phyloP scores from a whole-genome alignment of 1,284 basidiomycete species.

The Ceratobasidium theobromae region DNA sequence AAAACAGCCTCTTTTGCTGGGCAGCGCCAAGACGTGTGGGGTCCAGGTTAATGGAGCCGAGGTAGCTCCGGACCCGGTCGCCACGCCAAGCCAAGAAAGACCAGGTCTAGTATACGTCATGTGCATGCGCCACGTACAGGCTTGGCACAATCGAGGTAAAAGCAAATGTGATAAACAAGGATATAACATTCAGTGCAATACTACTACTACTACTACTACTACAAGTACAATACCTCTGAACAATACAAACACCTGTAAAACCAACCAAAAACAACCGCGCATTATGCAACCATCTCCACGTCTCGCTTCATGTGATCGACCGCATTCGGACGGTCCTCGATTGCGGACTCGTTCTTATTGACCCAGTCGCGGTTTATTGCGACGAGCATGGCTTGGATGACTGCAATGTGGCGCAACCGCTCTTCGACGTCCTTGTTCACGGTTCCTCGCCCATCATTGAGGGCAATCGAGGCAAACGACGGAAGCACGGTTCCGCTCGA shows the following conservation, averaged over 20 bases:
- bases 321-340: not conserved
- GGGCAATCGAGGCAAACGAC: conserved; percentile 25
- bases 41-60: too few species aligned
- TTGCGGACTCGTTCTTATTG: not conserved
- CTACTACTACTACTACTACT: too few species aligned
- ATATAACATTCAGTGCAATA: too few species aligned
- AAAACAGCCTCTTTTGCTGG: too few species aligned
- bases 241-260: not conserved
- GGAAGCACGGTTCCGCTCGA: conserved; percentile 4
- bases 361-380: conserved; percentile 21
- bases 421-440: conserved; percentile 18
- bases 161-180: too few species aligned
- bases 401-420: conserved; percentile 21
- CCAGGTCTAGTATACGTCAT: too few species aligned
- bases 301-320: conserved; percentile 3
- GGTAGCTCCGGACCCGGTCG: too few species aligned
- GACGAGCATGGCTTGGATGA: conserved; percentile 22
- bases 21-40: too few species aligned
- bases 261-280: not conserved
- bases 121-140: too few species aligned
- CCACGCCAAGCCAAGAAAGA: too few species aligned
- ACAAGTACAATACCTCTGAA: not conserved
- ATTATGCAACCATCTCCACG: conserved; percentile 29
- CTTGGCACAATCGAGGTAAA: too few species aligned
- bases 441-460: not conserved